Conservation (phyloP, 2,329 filamentous ascomycete genomes). For the Phaeosphaeriaceae sp. region DNA sequence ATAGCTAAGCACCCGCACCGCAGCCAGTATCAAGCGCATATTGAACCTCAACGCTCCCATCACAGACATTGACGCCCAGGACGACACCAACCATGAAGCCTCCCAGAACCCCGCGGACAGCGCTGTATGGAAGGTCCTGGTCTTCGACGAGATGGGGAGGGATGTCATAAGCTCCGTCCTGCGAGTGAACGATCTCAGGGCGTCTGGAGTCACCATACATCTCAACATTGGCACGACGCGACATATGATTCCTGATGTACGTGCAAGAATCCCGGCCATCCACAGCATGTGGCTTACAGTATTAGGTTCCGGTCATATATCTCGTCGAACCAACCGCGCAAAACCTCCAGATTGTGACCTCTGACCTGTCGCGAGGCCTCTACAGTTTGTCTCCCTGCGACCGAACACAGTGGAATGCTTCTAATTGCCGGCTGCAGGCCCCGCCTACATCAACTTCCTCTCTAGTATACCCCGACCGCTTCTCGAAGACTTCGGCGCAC, state of each 20-base stretch:
- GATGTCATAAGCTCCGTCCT: conserved; percentile 98
- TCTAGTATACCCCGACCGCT: conserved; percentile 89
- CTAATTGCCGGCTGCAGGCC: conserved; percentile 55
- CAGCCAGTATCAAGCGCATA: conserved; percentile 92
- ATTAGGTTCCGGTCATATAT: conserved; percentile 77
- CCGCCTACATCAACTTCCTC: conserved; percentile 96
- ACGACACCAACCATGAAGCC: conserved; percentile 55
- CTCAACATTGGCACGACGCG: conserved; percentile 77
- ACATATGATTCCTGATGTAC: conserved; percentile 91
- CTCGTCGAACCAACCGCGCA: conserved; percentile 85
- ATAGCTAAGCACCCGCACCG: conserved; percentile 16
- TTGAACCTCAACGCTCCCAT: conserved; percentile 87
- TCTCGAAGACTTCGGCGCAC: conserved; percentile 90
- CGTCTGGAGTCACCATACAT: conserved; percentile 71
- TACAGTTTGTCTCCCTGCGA: conserved; percentile 59
- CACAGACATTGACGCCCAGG: conserved; percentile 64
- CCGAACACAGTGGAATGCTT: neutral
- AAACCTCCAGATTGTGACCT: conserved; percentile 84
- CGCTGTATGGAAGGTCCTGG: conserved; percentile 66
- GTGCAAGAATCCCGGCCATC: neutral
- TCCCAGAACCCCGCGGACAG: conserved; percentile 19
- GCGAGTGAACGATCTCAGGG: conserved; percentile 88
- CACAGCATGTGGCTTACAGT: neutral
- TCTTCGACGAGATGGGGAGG: conserved; percentile 89
- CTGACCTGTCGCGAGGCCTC: conserved; percentile 82